Percentiles rank a stretch among this genome's conserved stretches.
Conservation (phyloP, 2,329 filamentous ascomycete species). For the Epichloe uncinata region DNA sequence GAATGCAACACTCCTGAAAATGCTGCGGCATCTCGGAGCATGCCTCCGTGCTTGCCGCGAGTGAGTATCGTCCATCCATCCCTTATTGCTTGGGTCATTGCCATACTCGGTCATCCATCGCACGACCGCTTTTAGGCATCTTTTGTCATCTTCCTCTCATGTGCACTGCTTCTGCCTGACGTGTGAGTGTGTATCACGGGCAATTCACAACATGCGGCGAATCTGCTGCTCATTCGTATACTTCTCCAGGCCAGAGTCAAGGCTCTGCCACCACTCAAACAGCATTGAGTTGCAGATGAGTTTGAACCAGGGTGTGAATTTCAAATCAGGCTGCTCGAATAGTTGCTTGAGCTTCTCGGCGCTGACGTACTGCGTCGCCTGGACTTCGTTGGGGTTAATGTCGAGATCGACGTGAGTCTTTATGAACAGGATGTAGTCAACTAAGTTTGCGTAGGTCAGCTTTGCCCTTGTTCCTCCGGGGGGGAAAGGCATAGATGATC, state of each 20-base stretch:
- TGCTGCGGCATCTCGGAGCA: not conserved
- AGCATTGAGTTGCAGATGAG: slow-evolving; percentile 96
- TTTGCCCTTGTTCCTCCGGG: not conserved
- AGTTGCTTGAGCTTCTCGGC: slow-evolving; percentile 70
- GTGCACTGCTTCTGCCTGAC: not conserved
- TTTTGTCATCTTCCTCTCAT: not conserved
- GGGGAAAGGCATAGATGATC: not conserved
- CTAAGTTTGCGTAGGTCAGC: slow-evolving; percentile 27
- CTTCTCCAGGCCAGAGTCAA: slow-evolving; percentile 69
- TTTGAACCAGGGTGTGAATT: slow-evolving; percentile 98
- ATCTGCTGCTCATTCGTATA: slow-evolving; percentile 80
- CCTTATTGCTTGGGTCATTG: not conserved
- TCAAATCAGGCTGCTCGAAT: slow-evolving; percentile 67
- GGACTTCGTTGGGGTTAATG: slow-evolving; percentile 77
- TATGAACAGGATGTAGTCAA: slow-evolving; percentile 99
- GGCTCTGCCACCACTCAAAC: slow-evolving; percentile 91
- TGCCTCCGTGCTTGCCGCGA: not conserved
- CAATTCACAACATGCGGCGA: slow-evolving; percentile 53
- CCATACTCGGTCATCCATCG: not conserved
- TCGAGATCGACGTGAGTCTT: slow-evolving; percentile 79
- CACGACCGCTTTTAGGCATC: not conserved
- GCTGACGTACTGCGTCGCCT: slow-evolving; percentile 72
- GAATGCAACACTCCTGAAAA: not conserved
- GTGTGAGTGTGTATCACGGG: not conserved
- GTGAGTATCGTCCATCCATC: not conserved